Base-by-base conservation (phyloP, 345 rosid genomes). In the Aurinia saxatilis region DNA sequence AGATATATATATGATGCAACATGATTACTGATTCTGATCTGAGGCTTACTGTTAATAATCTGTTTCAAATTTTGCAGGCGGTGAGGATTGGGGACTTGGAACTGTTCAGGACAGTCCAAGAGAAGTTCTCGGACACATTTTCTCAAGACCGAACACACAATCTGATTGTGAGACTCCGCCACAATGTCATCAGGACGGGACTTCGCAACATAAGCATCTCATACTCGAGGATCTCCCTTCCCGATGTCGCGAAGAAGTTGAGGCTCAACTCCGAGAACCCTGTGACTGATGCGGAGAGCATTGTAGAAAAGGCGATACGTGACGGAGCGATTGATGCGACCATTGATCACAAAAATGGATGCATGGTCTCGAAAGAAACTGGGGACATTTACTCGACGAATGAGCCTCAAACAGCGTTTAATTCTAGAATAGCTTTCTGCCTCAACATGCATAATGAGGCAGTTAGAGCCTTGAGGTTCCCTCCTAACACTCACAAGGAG, bases 371-470 rank as follows among this genome's bases (percentile, higher is more conserved):
- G 0, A 87, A 84, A 79, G 98, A 89, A 76, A 85, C 97, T 0
- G 91, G 93, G 15, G 98, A 89, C 60, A 84, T 92, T 16, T 89
- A 85, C 70, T 87, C 98, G 1, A 87, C 96, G 31, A 89, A 79
- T 9, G 97, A 89, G 74, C 97, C 97, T 39, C 98, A 89, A 57
- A 67, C 73, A 3, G 97, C 91, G 12, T 92, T 92, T 27, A 84
- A 89, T 78, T 92, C 95, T 0, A 82, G 95, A 68, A 87, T 89
- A 8, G 86, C 95, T 1, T 89, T 87, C 76, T 92, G 95, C 48
- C 91, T 92, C 41, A 85, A 85, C 78, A 89, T 85, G 96, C 90
- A 92, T 61, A 92, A 92, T 15, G 96, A 85, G 64, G 95, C 97
- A 5, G 84, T 85, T 1, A 74, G 86, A 46, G 97, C 98, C 2